Evolutionary conservation across 129 eudicot genomes (phyloP).

Genomic region (Lactuca saligna): DNA sequence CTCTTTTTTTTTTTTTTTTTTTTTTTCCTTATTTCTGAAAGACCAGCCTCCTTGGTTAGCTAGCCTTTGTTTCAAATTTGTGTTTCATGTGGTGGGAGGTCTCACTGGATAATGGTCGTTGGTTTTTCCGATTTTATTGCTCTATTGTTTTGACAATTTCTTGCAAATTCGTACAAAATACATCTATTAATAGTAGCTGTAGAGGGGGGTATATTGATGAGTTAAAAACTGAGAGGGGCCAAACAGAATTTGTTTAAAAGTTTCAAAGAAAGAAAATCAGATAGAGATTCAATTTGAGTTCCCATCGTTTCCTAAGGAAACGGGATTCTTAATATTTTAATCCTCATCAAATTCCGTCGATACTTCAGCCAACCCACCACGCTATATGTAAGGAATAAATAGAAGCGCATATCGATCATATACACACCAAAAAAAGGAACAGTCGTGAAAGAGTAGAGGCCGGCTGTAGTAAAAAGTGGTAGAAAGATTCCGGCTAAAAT

Average conservation of each 20-base stretch:
- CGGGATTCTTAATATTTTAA: not conserved
- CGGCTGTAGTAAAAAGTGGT: not conserved
- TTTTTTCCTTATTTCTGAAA: slow-evolving; percentile 30
- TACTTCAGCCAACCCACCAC: not conserved
- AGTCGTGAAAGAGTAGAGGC: not conserved
- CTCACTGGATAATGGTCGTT: slow-evolving; percentile 17
- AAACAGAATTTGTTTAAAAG: not conserved
- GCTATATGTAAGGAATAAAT: too few relatives aligned
- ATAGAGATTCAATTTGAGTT: not conserved
- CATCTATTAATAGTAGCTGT: too few relatives aligned
- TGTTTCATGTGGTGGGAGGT: slow-evolving; percentile 32
- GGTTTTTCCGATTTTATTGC: slow-evolving; percentile 21
- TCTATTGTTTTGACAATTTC: slow-evolving; percentile 1
- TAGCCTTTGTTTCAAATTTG: slow-evolving; percentile 24
- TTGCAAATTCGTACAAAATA: not conserved
- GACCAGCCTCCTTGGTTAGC: slow-evolving; percentile 27
- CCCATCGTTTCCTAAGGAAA: not conserved
- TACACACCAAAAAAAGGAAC: too few relatives aligned
- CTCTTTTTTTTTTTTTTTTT: slow-evolving; percentile 31
- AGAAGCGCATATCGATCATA: not conserved
- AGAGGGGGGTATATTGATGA: not conserved
- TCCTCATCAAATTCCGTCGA: not conserved
- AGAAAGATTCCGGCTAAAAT: not conserved
- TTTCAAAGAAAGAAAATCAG: too few relatives aligned
- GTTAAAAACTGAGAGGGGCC: not conserved